Base-by-base conservation (phyloP, 176 grass and related monocot species). In the Secale cereale region DNA sequence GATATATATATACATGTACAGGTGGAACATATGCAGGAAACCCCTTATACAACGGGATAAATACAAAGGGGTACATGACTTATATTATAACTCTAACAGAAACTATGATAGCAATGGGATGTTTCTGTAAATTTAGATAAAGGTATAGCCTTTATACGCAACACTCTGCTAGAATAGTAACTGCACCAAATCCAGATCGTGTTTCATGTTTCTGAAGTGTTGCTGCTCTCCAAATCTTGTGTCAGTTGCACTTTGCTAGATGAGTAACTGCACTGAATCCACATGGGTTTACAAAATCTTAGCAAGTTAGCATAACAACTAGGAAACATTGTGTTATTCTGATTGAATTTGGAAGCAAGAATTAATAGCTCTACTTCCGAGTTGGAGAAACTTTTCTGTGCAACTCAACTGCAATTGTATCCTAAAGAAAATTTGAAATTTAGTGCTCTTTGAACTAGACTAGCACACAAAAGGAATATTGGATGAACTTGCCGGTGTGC, bases 301-400 rank as follows among this genome's bases (percentile, higher is more conserved):
- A 16, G 31, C 56, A 75, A 28, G 5, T 48, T 80, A 32, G 5
- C 78, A 37, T 76, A 67, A 67, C 69, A 71, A 31, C 32, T 78
- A 65, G n/a, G 57, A 22, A 56, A 56, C 32, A 69, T 7, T 30
- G 32, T 78, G 54, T 61, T 78, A 61, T 78, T 78, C n/a, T 78
- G 32, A 2, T 59, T 39, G 5, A 76, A 35, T n/a, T 77, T 78
- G n/a, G 20, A 81, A 48, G 40, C 12, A 36, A n/a, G 37, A 66
- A 66, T 16, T 31, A 66, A 69, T 23, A 68, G 37, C 17, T 81
- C 54, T 32, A 23, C 33, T 69, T 81, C 12, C 33, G 41, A 17
- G 28, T 52, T 65, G 54, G 29, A 69, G 43, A 65, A 67, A 69
- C 7, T 33, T 62, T 69, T 28, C 79, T 68, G 22, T 20, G 12